These are phyloP conservation scores for Cardamine occulta DNA, from an alignment of 345 rosid species.

Conservation along the genomic window DNA sequence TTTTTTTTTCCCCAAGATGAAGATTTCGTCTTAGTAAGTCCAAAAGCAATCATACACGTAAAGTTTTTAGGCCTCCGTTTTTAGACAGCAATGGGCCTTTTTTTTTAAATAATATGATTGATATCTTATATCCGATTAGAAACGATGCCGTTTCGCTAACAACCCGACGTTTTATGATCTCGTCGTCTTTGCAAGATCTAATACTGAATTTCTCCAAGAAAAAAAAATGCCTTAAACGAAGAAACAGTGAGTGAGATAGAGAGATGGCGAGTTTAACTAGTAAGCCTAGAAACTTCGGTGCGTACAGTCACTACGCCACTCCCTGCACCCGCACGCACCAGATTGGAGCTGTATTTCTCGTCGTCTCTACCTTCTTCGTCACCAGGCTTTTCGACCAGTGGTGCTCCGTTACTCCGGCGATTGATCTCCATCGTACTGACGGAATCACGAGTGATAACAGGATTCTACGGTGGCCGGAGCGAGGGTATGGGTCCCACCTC, in stretches of 20 bases:
- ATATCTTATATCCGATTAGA: too few species aligned
- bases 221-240: slow-evolving; percentile 11
- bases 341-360: slow-evolving; percentile 79
- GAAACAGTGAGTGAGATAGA: slow-evolving; percentile 1
- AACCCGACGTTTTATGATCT: not conserved
- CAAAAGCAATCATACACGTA: too few species aligned
- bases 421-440: slow-evolving; percentile 26
- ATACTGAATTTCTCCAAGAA: not conserved
- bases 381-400: slow-evolving; percentile 77
- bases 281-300: slow-evolving; percentile 53
- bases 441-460: slow-evolving; percentile 37
- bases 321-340: slow-evolving; percentile 89
- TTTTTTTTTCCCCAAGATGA: too few species aligned
- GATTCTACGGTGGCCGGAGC: slow-evolving; percentile 58
- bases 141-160: slow-evolving; percentile 17
- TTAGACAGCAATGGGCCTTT: too few species aligned
- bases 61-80: too few species aligned
- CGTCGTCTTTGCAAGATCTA: slow-evolving; percentile 25
- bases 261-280: slow-evolving; percentile 51
- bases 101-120: too few species aligned
- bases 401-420: slow-evolving; percentile 34
- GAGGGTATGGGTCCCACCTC: slow-evolving; percentile 67
- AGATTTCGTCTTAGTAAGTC: too few species aligned
- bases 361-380: slow-evolving; percentile 77
- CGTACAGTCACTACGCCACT: slow-evolving; percentile 51